phyloP scores from a whole-genome alignment of 2,329 filamentous ascomycete species.

The Colletotrichum paranaense region DNA sequence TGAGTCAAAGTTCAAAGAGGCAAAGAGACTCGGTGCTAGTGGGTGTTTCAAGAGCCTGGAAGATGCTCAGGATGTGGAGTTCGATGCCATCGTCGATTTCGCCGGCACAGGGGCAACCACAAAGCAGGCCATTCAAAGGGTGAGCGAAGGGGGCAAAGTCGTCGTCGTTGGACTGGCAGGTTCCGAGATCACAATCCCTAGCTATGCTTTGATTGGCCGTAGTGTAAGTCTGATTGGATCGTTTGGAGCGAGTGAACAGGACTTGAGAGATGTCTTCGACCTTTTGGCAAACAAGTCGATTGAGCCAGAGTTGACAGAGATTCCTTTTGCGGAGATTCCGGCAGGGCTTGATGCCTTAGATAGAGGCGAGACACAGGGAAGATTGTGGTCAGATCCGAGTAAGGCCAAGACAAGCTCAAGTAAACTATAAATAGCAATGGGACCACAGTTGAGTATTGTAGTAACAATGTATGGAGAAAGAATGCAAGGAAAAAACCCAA shows the following conservation, averaged over 20 bases:
- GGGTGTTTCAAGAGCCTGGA: conserved; percentile 1
- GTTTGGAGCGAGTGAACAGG: conserved; percentile 4
- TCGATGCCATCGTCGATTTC: conserved; percentile 20
- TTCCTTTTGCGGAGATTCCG: conserved; percentile 14
- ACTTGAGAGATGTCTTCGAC: conserved; percentile 15
- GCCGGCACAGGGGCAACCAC: neutral
- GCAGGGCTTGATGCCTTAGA: neutral
- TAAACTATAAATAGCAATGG: neutral
- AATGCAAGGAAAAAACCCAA: neutral
- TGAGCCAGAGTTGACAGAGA: conserved; percentile 3
- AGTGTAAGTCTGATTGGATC: conserved; percentile 11
- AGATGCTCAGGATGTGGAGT: neutral
- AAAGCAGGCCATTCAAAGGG: neutral
- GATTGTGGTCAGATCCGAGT: conserved; percentile 2
- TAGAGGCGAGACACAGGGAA: neutral
- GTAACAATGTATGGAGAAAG: neutral
- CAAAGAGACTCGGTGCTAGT: neutral
- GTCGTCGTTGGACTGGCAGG: conserved; percentile 8
- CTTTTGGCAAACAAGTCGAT: neutral
- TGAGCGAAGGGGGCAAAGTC: conserved; percentile 20
- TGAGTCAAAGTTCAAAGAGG: conserved; percentile 8
- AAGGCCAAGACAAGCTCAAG: neutral
- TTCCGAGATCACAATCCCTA: neutral
- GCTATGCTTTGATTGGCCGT: neutral
- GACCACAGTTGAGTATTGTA: no score